These are phyloP conservation scores for Fraxinus quadrangulata DNA, from an alignment of 257 asterid genomes.

Conservation along the genomic window DNA sequence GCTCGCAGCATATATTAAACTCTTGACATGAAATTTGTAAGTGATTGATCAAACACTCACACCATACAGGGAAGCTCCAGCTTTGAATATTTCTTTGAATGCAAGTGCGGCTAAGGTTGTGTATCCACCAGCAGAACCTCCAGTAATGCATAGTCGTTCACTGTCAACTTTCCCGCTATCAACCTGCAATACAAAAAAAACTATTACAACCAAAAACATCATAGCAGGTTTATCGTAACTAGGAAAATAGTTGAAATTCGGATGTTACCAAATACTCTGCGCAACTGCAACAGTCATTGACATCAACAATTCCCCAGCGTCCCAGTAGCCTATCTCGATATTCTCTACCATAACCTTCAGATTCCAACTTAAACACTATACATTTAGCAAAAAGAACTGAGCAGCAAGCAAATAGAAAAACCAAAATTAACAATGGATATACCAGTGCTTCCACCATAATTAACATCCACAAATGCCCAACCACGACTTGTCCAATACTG, in stretches of 20 bases:
- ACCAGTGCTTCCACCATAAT: slow-evolving; percentile 99
- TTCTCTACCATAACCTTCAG: slow-evolving; percentile 89
- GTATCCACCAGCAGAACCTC: slow-evolving; percentile 99
- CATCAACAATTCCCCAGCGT: slow-evolving; percentile 91
- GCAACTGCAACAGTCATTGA: slow-evolving; percentile 94
- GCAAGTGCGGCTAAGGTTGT: slow-evolving; percentile 97
- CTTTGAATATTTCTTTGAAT: slow-evolving; percentile 75
- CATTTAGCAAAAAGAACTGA: slow-evolving; percentile 5
- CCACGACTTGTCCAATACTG: slow-evolving; percentile 99
- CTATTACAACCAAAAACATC: slow-evolving; percentile 15
- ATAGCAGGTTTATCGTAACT: slow-evolving; percentile 6
- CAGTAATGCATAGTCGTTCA: slow-evolving; percentile 81
- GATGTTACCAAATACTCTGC: slow-evolving; percentile 78
- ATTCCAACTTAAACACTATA: slow-evolving; percentile 20
- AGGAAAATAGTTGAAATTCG: background rate
- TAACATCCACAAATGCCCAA: slow-evolving; percentile 98
- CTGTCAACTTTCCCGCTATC: slow-evolving; percentile 84
- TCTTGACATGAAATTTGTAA: background rate
- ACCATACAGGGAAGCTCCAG: slow-evolving; percentile 94
- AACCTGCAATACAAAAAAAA: slow-evolving; percentile 53
- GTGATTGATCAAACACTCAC: slow-evolving; percentile 53
- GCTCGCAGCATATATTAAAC: slow-evolving; percentile 10
- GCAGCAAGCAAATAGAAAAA: background rate
- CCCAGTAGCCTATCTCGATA: slow-evolving; percentile 87
- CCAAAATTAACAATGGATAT: slow-evolving; percentile 5